Base-by-base conservation (phyloP, 1,139 yeast genomes). In the Suhomyces panamericanus region DNA sequence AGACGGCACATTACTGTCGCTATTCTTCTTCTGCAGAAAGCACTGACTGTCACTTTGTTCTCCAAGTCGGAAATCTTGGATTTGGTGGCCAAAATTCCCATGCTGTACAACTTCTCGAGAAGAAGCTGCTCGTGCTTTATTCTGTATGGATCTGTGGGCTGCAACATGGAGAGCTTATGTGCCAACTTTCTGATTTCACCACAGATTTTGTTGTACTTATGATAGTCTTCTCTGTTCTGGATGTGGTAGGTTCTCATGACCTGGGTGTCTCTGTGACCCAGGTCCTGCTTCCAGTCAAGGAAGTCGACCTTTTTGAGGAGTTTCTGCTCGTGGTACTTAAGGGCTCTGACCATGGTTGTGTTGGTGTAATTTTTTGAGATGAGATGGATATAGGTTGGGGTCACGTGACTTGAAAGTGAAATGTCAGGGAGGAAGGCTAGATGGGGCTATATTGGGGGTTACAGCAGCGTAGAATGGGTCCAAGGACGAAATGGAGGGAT, bases 231-330 rank as follows among this genome's bases (percentile, higher is more conserved):
- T 62, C 99, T 80, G 64, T 91, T 87, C 59, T 89, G 96, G 43
- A 95, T 78, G 63, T 91, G 96, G 66, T 91, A 95, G 43, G 89
- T 87, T 58, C 95, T 78, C 96, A 93, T 93, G 35, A 95, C 96
- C 64, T 88, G 95, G 30, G 96, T 85, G 59, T 93, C 99, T 52
- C 99, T 75, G 64, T 95, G 99, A 32, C 95, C 91, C 49, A 85
- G 85, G 64, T 93, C 99, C 61, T 90, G 96, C 66, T 93, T 93
- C 96, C 98, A 95, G 66, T 93, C 96, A 44, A 90, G 87, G 72
- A 95, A 89, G 64, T 93, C 98, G 48, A 93, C 98, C 68, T 93
- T 95, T 74, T 88, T 91, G 59, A 93, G 80, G 62, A 93, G 81
- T 70, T 90, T 91, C 75, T 87, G 85, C 77, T 93, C 99, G 69